Conservation (phyloP, 2,329 filamentous ascomycete genomes). For the Cadophora gregata region DNA sequence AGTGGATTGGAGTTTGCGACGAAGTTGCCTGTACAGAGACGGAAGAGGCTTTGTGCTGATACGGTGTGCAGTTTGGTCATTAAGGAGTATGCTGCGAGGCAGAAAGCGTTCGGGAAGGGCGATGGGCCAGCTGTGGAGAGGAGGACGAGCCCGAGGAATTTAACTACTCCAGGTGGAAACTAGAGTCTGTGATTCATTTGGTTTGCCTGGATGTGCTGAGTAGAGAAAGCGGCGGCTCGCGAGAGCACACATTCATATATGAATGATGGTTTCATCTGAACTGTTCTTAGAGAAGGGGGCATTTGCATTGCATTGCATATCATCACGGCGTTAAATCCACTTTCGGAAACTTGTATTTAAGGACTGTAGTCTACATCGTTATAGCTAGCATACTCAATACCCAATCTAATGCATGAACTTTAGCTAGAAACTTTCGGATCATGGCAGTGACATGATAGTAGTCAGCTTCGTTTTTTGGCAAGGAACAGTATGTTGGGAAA, state of each 20-base stretch:
- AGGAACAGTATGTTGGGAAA: neutral
- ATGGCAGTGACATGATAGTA: neutral
- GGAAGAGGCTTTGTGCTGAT: conserved; percentile 84
- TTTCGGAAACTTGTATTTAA: neutral
- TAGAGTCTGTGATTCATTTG: neutral
- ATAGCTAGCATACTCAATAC: conserved; percentile 18
- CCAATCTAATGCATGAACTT: neutral
- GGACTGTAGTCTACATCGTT: conserved; percentile 17
- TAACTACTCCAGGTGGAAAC: neutral
- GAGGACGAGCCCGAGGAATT: conserved; percentile 42
- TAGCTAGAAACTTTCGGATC: neutral
- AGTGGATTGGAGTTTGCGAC: conserved; percentile 89
- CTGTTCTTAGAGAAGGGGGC: conserved; percentile 6
- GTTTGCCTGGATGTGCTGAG: neutral
- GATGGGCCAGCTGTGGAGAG: conserved; percentile 32
- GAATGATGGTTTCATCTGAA: conserved; percentile 19
- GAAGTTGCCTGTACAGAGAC: conserved; percentile 74
- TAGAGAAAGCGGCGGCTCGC: conserved; percentile 4
- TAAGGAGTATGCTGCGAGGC: conserved; percentile 73
- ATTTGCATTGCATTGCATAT: conserved; percentile 34
- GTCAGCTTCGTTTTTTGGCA: too few relatives aligned
- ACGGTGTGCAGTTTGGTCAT: conserved; percentile 84
- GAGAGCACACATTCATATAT: conserved; percentile 13
- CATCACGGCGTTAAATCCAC: conserved; percentile 25
- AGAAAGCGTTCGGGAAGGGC: conserved; percentile 58